Conservation (phyloP, 2,329 filamentous ascomycete species). For the Verticillium tricorpus region DNA sequence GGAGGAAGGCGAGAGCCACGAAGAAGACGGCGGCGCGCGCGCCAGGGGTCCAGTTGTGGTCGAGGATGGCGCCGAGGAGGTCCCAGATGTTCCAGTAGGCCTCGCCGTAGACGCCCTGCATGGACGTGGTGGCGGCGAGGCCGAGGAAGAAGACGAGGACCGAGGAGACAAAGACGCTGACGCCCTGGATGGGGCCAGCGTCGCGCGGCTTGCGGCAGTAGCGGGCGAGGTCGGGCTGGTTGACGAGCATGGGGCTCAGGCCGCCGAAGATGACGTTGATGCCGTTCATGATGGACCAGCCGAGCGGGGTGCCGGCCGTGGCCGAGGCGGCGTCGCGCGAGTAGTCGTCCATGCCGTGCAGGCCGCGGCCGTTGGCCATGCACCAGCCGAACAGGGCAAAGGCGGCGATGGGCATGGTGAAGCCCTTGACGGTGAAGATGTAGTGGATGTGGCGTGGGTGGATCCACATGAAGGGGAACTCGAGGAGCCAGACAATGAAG, state of each 20-base stretch:
- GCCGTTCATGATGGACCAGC: constrained; percentile 31
- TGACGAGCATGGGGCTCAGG: constrained; percentile 28
- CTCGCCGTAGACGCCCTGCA: constrained; percentile 27
- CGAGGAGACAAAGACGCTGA: constrained; percentile 18
- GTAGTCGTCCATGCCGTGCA: constrained; percentile 15
- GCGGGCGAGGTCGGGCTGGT: constrained; percentile 30
- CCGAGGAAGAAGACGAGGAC: constrained; percentile 23
- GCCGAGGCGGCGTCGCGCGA: constrained; percentile 18
- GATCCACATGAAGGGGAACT: constrained; percentile 32
- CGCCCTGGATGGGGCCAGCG: constrained; percentile 24
- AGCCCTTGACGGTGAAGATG: constrained; percentile 29
- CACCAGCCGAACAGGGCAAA: constrained; percentile 31
- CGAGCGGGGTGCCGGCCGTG: constrained; percentile 21
- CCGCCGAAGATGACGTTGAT: constrained; percentile 33
- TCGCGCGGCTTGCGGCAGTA: constrained; percentile 26
- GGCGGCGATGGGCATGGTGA: constrained; percentile 28
- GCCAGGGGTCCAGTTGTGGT: constrained; percentile 25
- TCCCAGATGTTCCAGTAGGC: constrained; percentile 33
- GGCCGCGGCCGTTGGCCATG: constrained; percentile 21
- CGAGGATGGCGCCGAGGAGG: constrained; percentile 28
- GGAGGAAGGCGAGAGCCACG: constrained; percentile 16
- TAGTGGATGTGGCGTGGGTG: constrained; percentile 29
- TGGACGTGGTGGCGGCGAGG: constrained; percentile 22
- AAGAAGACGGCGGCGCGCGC: constrained; percentile 28
- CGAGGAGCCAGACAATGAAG: constrained; percentile 32